phyloP scores from a whole-genome alignment of 1,284 basidiomycete species.

The Naganishia sp. region DNA sequence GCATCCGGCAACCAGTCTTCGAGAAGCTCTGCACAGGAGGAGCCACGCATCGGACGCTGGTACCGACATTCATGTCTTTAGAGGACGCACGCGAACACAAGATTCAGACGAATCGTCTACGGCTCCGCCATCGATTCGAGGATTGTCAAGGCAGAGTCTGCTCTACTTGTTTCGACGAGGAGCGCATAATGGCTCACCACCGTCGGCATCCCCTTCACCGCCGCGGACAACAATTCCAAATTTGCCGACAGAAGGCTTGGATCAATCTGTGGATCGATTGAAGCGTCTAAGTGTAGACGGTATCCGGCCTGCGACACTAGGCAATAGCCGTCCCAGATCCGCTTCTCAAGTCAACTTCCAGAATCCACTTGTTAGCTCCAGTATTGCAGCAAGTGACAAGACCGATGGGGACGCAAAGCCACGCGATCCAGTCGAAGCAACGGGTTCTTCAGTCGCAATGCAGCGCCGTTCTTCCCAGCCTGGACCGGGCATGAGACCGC shows the following conservation, averaged over 20 bases:
- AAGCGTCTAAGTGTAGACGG: constrained; percentile 47
- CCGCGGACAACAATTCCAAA: constrained; percentile 43
- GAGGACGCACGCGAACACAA: constrained; percentile 1
- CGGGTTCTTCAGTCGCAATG: not conserved
- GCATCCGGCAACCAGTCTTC: constrained; percentile 7
- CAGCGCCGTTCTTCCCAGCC: not conserved
- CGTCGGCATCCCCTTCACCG: constrained; percentile 34
- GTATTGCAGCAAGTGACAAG: not conserved
- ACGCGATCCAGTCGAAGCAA: not conserved
- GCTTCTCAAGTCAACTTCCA: constrained; percentile 30
- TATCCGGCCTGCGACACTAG: not conserved
- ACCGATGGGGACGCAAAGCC: not conserved
- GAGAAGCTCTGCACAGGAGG: constrained; percentile 16
- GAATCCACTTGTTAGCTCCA: constrained; percentile 8
- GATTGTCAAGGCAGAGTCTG: constrained; percentile 42
- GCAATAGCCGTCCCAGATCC: constrained; percentile 17
- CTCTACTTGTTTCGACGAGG: constrained; percentile 46
- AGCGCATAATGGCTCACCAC: constrained; percentile 40
- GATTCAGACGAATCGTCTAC: constrained; percentile 4
- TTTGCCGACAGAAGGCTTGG: constrained; percentile 46
- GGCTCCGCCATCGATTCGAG: constrained; percentile 14
- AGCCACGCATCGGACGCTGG: constrained; percentile 17
- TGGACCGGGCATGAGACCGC: constrained; percentile 10
- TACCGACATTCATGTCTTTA: constrained; percentile 1
- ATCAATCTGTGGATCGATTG: constrained; percentile 48